phyloP scores from a whole-genome alignment of 768 basidiomycete genomes.

The Rhizopogon vesiculosus region DNA sequence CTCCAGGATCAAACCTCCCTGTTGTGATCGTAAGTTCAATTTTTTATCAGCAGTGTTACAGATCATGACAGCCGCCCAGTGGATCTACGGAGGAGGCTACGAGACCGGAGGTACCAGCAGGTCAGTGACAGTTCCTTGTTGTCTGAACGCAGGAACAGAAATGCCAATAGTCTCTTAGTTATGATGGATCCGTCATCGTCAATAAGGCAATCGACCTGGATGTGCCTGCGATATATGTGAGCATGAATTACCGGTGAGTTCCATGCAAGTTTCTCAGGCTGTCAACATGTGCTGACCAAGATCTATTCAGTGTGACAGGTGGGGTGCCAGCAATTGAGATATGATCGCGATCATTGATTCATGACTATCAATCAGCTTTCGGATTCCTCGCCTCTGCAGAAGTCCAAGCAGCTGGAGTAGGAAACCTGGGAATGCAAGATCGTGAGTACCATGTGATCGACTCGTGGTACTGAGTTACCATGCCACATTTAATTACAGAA shows the following conservation, averaged over 20 bases:
- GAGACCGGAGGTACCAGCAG: conserved; percentile 19
- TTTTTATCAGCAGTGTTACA: neutral
- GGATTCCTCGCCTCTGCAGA: conserved; percentile 40
- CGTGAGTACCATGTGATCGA: neutral
- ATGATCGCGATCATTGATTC: neutral
- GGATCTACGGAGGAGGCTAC: conserved; percentile 33
- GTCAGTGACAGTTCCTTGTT: conserved; percentile 1
- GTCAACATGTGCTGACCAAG: neutral
- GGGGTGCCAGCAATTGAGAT: neutral
- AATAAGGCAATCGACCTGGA: conserved; percentile 24
- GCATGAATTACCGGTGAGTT: conserved; percentile 37
- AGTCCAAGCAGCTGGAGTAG: conserved; percentile 29
- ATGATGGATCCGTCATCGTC: conserved; percentile 22
- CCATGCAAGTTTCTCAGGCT: neutral
- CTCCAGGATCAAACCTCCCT: conserved; percentile 40
- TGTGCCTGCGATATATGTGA: conserved; percentile 34
- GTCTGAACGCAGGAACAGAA: neutral
- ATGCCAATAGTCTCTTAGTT: neutral
- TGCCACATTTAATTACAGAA: conserved; percentile 11
- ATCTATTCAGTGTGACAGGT: conserved; percentile 7
- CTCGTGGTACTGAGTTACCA: neutral
- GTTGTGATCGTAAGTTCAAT: conserved; percentile 43
- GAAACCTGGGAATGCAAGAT: too few species aligned
- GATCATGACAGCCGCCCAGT: conserved; percentile 14
- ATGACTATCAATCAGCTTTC: conserved; percentile 18